Evolutionary conservation across 2,329 filamentous ascomycete species (phyloP).

Genomic region (Pestalotiopsis sp.): DNA sequence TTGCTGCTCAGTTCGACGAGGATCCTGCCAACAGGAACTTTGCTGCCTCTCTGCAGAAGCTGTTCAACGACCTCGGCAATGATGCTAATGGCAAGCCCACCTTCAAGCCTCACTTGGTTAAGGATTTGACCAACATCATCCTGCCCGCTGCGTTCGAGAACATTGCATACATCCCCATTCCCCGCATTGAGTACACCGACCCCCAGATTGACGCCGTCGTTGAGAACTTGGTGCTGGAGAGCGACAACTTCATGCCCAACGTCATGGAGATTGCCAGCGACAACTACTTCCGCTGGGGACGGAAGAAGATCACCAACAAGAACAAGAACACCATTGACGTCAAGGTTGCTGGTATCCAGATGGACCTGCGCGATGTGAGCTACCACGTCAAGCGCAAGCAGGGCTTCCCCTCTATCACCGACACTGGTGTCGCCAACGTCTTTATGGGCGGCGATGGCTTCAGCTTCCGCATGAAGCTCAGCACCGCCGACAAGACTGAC

Average conservation of each 20-base stretch:
- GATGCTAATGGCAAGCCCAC: conserved; percentile 80
- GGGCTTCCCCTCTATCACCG: conserved; percentile 85
- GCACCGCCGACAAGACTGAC: conserved; percentile 77
- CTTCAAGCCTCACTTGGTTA: conserved; percentile 93
- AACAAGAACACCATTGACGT: conserved; percentile 81
- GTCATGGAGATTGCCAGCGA: conserved; percentile 85
- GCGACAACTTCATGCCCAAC: conserved; percentile 96
- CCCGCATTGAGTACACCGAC: conserved; percentile 91
- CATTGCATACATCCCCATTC: conserved; percentile 87
- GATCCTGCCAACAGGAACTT: conserved; percentile 88
- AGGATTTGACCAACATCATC: conserved; percentile 86
- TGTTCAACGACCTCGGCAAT: conserved; percentile 87
- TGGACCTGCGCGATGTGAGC: conserved; percentile 87
- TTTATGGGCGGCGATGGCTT: conserved; percentile 86
- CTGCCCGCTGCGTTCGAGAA: conserved; percentile 82
- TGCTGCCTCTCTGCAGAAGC: conserved; percentile 72
- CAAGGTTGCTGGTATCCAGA: conserved; percentile 86
- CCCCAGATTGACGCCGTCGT: conserved; percentile 82
- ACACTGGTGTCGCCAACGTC: conserved; percentile 87
- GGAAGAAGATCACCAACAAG: conserved; percentile 82
- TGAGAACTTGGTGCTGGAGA: conserved; percentile 94
- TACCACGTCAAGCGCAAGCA: conserved; percentile 96
- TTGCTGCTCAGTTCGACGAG: conserved; percentile 85
- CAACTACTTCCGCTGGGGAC: conserved; percentile 94
- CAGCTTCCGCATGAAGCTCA: conserved; percentile 88